These are phyloP conservation scores for Sporothrix globosa DNA, from an alignment of 2,329 filamentous ascomycete species.

Conservation along the genomic window DNA sequence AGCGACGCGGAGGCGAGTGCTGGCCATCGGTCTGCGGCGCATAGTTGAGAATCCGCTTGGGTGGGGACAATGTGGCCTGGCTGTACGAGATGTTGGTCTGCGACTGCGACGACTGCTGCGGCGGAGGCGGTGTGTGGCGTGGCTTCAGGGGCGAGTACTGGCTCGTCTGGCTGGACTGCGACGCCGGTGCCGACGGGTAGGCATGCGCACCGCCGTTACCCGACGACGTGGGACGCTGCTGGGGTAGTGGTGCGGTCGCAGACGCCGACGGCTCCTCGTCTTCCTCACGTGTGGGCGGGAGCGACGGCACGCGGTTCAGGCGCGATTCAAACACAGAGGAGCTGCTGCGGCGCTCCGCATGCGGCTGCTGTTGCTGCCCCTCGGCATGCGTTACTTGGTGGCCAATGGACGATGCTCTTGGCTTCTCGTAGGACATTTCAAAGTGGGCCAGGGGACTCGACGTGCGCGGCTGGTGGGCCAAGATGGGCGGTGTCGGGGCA, in stretches of 20 bases:
- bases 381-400: slow-evolving; percentile 41
- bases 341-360: slow-evolving; percentile 54
- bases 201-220: slow-evolving; percentile 22
- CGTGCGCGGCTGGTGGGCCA: slow-evolving; percentile 65
- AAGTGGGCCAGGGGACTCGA: slow-evolving; percentile 69
- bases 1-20: slow-evolving; percentile 61
- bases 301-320: slow-evolving; percentile 58
- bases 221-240: slow-evolving; percentile 36
- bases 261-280: slow-evolving; percentile 56
- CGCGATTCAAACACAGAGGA: slow-evolving; percentile 59
- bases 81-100: slow-evolving; percentile 41
- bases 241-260: background rate
- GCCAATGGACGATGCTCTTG: slow-evolving; percentile 36
- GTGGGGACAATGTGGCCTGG: slow-evolving; percentile 56
- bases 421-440: slow-evolving; percentile 53
- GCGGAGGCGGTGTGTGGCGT: slow-evolving; percentile 56
- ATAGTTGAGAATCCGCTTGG: slow-evolving; percentile 61
- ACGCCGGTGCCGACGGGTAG: slow-evolving; percentile 37
- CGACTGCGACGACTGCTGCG: background rate
- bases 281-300: slow-evolving; percentile 65
- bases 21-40: slow-evolving; percentile 47
- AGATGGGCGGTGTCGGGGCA: slow-evolving; percentile 49
- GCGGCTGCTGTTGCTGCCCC: slow-evolving; percentile 41
- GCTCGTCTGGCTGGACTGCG: slow-evolving; percentile 32
- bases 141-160: slow-evolving; percentile 30